A percentile compares a stretch with the other conserved stretches of the same genome.
Conservation (phyloP, 2,329 filamentous ascomycete genomes). For the Talaromyces sp. region DNA sequence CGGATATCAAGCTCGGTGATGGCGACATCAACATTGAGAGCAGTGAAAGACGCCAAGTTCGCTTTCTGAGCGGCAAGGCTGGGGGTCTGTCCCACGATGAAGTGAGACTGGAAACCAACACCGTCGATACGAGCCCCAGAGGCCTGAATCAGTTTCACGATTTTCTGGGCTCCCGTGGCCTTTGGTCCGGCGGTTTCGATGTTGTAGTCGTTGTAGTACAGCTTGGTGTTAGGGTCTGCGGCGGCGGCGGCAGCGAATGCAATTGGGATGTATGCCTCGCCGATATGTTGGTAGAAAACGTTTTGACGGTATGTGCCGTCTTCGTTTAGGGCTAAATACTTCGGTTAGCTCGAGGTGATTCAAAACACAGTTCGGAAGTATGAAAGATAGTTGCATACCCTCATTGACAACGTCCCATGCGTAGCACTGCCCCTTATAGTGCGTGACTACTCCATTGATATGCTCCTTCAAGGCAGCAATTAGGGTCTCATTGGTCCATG, state of each 20-base stretch:
- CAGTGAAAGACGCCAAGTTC: conserved; percentile 34
- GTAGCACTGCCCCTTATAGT: conserved; percentile 34
- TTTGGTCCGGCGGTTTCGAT: conserved; percentile 34
- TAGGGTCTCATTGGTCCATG: conserved; percentile 57
- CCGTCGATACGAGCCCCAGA: conserved; percentile 40
- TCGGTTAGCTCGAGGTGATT: conserved; percentile 22
- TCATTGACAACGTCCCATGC: conserved; percentile 41
- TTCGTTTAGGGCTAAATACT: conserved; percentile 37
- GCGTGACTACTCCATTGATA: conserved; percentile 33
- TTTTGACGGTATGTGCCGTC: conserved; percentile 54
- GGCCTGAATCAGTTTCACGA: conserved; percentile 29
- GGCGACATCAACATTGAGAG: conserved; percentile 39
- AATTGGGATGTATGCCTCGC: conserved; percentile 64
- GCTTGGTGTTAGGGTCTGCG: conserved; percentile 61
- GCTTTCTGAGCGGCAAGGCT: conserved; percentile 34
- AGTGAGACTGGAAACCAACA: conserved; percentile 44
- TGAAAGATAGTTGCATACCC: conserved; percentile 18
- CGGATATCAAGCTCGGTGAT: conserved; percentile 49
- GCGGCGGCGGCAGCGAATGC: conserved; percentile 64
- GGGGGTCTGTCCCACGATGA: conserved; percentile 42
- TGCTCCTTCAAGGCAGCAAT: conserved; percentile 49
- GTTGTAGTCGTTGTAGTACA: conserved; percentile 60
- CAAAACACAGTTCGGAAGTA: not conserved
- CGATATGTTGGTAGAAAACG: conserved; percentile 64
- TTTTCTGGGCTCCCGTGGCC: conserved; percentile 24